Evolutionary conservation across 768 basidiomycete species (phyloP), one percentile per base, ranked within the genome.

Genomic region (Phanerodontia chrysosporium): DNA sequence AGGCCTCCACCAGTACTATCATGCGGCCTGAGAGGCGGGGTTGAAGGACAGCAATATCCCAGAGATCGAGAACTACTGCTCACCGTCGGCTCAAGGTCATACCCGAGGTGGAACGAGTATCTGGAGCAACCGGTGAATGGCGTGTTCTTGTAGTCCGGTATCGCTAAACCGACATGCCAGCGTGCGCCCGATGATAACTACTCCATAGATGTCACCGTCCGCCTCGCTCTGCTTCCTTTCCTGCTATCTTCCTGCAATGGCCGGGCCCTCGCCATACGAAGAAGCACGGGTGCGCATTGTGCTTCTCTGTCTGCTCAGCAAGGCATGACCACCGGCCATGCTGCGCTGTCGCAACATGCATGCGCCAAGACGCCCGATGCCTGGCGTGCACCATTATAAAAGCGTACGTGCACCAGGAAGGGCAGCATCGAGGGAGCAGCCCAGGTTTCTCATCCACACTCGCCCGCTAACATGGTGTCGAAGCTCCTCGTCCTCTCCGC

Each of bases 401-500:
- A 22, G 10, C 32, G 8, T 18, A 13, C n/a, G 27, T 51, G 7
- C 25, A 5, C 49, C 4, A 51, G 13, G 24, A 22, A 29, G 18
- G 39, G 18, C 8, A 7, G 39, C 39, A 42, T 18, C 39, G 18
- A 42, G 39, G 39, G 4, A 27, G 14, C 30, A 28, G 28, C n/a
- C 30, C 18, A 7, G 5, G 3, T 42, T 18, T 27, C 53, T n/a
- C 53, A 13, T 22, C 3, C 53, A 8, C 36, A 4, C 8, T 39
- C 44, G 36, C 12, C 53, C 7, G 32, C 18, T 44, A 54, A 45
- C 24, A 60, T 60, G 59, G 54, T 60, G 24, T 45, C 59, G 35
- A 27, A 45, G 32, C 21, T 32, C 29, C 54, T 60, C 53, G 12
- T 60, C 48, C 24, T 60, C 59, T 44, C 54, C 28, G 54, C 59